phyloP scores from a whole-genome alignment of 306 rosid species.

The Luffa acutangula region DNA sequence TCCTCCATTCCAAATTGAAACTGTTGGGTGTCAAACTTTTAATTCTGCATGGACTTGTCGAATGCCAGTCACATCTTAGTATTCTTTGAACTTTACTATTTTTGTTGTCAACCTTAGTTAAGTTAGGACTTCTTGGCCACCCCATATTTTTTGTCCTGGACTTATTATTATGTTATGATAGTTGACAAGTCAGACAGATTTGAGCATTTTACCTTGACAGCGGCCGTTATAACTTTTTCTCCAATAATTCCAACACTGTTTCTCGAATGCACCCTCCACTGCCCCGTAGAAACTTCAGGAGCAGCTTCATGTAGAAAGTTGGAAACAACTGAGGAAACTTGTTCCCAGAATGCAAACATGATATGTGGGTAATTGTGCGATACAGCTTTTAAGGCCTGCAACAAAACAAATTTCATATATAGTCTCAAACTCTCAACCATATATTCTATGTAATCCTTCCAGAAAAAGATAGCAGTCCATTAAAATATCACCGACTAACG shows the following conservation, averaged over 20 bases:
- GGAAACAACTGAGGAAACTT: slow-evolving; percentile 47
- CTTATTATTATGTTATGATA: not conserved
- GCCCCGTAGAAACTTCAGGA: slow-evolving; percentile 38
- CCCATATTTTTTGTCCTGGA: not conserved
- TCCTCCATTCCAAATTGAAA: not conserved
- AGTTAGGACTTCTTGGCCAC: not conserved
- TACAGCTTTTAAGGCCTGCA: slow-evolving; percentile 74
- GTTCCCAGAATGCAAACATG: slow-evolving; percentile 61
- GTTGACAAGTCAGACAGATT: not conserved
- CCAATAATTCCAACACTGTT: slow-evolving; percentile 26
- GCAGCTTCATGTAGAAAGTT: slow-evolving; percentile 33
- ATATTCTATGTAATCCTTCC: not conserved
- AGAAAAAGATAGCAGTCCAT: not conserved
- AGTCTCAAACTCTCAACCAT: not conserved
- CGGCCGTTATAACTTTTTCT: slow-evolving; percentile 55
- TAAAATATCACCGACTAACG: not conserved
- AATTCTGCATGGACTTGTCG: not conserved
- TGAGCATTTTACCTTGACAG: slow-evolving; percentile 44
- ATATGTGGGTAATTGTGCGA: slow-evolving; percentile 74
- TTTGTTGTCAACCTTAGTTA: not conserved
- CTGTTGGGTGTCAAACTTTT: not conserved
- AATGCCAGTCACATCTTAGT: not conserved
- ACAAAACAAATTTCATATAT: slow-evolving; percentile 6
- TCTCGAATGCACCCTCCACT: slow-evolving; percentile 42
- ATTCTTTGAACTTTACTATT: not conserved